Conservation (phyloP, 805 yeast species). For the Tetrapisispora namnaoensis region DNA sequence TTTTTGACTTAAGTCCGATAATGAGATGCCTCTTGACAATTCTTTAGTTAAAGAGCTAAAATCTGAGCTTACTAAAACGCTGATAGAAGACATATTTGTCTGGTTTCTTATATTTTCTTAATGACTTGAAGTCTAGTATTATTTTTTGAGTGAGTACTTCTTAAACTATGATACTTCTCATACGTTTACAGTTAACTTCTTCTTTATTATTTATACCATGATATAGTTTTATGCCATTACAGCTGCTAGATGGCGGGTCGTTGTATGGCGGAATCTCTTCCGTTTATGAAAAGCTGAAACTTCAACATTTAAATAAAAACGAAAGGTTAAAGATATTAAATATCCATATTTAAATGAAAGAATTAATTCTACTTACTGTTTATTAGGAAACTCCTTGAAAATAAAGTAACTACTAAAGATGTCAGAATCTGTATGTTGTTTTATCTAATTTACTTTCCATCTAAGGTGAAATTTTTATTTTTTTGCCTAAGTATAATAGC, state of each 20-base stretch:
- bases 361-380: too few species aligned
- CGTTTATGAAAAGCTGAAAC: background rate
- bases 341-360: background rate
- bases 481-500: too few species aligned
- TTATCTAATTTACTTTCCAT: background rate
- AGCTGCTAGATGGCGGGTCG: background rate
- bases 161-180: background rate
- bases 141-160: too few species aligned
- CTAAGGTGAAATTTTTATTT: too few species aligned
- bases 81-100: background rate
- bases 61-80: constrained; percentile 11
- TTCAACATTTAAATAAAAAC: too few species aligned
- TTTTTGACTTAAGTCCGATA: constrained; percentile 15
- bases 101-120: too few species aligned
- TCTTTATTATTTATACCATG: too few species aligned
- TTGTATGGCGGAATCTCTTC: background rate
- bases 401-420: too few species aligned
- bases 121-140: too few species aligned
- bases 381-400: too few species aligned
- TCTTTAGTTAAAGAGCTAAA: constrained; percentile 15
- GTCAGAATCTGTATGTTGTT: constrained; percentile 1
- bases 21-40: constrained; percentile 8
- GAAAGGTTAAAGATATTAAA: background rate
- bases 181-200: background rate
- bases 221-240: background rate